These are phyloP conservation scores for Trichocomaceae sp. DNA, from an alignment of 2,329 filamentous ascomycete species.

Conservation along the genomic window DNA sequence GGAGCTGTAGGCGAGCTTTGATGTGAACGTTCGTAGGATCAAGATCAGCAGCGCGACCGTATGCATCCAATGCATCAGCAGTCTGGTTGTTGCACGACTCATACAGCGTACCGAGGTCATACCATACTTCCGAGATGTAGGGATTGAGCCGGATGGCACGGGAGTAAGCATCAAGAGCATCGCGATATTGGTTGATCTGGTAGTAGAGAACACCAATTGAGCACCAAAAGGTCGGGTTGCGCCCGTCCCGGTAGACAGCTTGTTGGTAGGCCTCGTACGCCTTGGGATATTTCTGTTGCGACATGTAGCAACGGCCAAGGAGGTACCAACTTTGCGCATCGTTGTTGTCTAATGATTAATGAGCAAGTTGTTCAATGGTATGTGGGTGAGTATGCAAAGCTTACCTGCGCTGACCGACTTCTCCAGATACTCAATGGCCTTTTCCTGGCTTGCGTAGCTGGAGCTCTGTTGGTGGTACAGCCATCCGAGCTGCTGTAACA, in stretches of 20 bases:
- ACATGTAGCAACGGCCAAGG: constrained; percentile 97
- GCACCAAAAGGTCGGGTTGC: constrained; percentile 99
- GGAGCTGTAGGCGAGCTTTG: constrained; percentile 83
- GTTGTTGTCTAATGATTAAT: constrained; percentile 60
- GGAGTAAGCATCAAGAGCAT: constrained; percentile 95
- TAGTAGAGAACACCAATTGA: constrained; percentile 98
- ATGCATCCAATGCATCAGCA: constrained; percentile 89
- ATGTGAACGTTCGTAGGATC: constrained; percentile 92
- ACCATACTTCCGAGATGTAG: constrained; percentile 99
- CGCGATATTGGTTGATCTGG: constrained; percentile 98
- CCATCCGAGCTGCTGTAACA: constrained; percentile 96
- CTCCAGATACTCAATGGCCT: constrained; percentile 93
- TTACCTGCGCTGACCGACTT: constrained; percentile 89
- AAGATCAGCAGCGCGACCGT: constrained; percentile 87
- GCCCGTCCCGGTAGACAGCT: constrained; percentile 93
- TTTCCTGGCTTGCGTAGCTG: constrained; percentile 85
- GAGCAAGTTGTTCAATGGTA: constrained; percentile 1
- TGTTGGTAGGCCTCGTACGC: constrained; percentile 98
- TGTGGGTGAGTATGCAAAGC: constrained; percentile 26
- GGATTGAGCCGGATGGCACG: constrained; percentile 93
- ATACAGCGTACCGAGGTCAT: constrained; percentile 93
- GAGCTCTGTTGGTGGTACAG: constrained; percentile 93
- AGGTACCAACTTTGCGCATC: constrained; percentile 99
- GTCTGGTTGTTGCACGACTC: constrained; percentile 99
- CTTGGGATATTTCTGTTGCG: constrained; percentile 96